A percentile compares a stretch with the other conserved stretches of the same genome.
Conservation (phyloP, 1,139 yeast species). For the Lodderomyces margitis region DNA sequence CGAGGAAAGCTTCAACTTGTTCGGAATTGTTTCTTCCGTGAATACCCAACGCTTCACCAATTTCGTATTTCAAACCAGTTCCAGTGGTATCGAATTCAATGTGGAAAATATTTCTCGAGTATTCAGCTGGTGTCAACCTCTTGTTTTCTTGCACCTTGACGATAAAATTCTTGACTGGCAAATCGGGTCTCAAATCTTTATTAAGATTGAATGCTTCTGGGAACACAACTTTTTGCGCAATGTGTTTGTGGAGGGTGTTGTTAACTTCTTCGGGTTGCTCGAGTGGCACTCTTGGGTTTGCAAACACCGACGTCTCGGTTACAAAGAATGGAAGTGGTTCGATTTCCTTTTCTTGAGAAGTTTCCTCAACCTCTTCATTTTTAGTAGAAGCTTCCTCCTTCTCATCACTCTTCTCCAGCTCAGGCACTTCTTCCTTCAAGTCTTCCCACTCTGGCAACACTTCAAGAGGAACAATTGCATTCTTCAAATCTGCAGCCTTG, state of each 20-base stretch:
- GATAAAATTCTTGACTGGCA: slow-evolving; percentile 80
- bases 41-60: slow-evolving; percentile 96
- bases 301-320: slow-evolving; percentile 56
- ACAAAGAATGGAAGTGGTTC: slow-evolving; percentile 50
- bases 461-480: slow-evolving; percentile 46
- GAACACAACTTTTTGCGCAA: slow-evolving; percentile 74
- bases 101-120: slow-evolving; percentile 94
- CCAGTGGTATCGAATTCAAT: slow-evolving; percentile 90
- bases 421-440: slow-evolving; percentile 23
- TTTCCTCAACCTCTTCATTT: slow-evolving; percentile 13
- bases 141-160: slow-evolving; percentile 90
- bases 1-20: slow-evolving; percentile 66
- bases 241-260: slow-evolving; percentile 48
- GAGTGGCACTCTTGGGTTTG: slow-evolving; percentile 48
- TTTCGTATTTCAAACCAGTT: slow-evolving; percentile 85
- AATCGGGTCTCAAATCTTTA: slow-evolving; percentile 77
- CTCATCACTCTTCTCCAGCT: slow-evolving; percentile 13
- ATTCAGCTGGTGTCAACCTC: slow-evolving; percentile 88
- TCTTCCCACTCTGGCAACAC: slow-evolving; percentile 46
- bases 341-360: slow-evolving; percentile 16
- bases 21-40: slow-evolving; percentile 81
- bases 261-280: slow-evolving; percentile 34
- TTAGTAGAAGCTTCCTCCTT: slow-evolving; percentile 19
- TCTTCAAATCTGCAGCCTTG: slow-evolving; percentile 46
- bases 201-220: slow-evolving; percentile 69